A percentile compares a stretch with the other conserved stretches of the same genome.
These are phyloP conservation scores for Chlamydomonas sp. DNA, from an alignment of 139 green algal species.

Conservation along the genomic window DNA sequence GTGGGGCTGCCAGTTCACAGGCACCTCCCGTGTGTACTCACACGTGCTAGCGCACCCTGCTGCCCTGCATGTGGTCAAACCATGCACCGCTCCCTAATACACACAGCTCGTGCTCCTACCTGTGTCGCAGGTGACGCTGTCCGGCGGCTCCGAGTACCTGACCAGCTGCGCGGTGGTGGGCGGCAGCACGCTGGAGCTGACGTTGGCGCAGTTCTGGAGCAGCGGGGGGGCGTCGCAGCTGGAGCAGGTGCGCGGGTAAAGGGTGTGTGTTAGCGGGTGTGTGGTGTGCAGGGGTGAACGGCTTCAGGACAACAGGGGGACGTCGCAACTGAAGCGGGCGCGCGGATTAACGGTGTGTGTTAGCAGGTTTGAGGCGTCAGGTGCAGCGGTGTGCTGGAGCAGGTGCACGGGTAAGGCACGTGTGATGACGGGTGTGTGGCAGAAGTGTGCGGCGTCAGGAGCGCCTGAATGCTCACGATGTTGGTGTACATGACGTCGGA, in stretches of 20 bases:
- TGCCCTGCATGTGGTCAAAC: too few relatives aligned
- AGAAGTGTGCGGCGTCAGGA: too few relatives aligned
- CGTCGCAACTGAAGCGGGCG: too few relatives aligned
- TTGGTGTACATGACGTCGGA: too few relatives aligned
- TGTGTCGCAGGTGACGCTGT: slow-evolving; percentile 46
- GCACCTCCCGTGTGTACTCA: too few relatives aligned
- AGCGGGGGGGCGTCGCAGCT: slow-evolving; percentile 43
- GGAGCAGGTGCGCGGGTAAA: background rate
- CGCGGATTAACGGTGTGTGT: too few relatives aligned
- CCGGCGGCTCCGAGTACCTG: slow-evolving; percentile 48
- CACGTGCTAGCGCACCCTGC: too few relatives aligned
- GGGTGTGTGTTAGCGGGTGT: background rate
- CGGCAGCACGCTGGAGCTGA: slow-evolving; percentile 83
- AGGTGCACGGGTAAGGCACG: background rate
- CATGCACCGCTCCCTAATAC: too few relatives aligned
- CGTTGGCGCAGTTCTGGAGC: slow-evolving; percentile 82
- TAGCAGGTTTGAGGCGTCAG: too few relatives aligned
- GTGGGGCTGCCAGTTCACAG: too few relatives aligned
- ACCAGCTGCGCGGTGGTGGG: slow-evolving; percentile 55
- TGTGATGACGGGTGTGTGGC: background rate
- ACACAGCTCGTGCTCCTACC: background rate
- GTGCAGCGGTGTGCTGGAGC: background rate
- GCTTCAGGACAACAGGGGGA: too few relatives aligned
- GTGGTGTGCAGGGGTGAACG: background rate
- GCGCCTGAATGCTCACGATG: too few relatives aligned